Evolutionary conservation across 2,329 filamentous ascomycete species (phyloP).

Genomic region (Teratosphaeriaceae sp.): DNA sequence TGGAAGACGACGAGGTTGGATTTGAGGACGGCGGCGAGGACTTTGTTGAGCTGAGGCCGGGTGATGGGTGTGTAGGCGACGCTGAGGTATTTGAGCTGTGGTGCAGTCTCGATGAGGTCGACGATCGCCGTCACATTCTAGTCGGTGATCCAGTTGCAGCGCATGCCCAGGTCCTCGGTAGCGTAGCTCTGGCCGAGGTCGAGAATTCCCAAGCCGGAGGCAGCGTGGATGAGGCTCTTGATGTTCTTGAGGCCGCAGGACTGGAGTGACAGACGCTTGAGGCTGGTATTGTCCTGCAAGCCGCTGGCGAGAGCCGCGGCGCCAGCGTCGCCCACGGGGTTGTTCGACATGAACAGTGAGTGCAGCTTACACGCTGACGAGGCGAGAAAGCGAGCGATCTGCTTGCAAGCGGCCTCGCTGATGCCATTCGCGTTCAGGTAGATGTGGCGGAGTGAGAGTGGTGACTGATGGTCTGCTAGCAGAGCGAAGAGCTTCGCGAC

Average conservation of each 20-base stretch:
- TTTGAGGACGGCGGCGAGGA: constrained; percentile 27
- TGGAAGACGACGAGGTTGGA: constrained; percentile 34
- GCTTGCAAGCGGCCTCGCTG: constrained; percentile 16
- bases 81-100: constrained; percentile 37
- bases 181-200: constrained; percentile 43
- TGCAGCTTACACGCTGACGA: constrained; percentile 22
- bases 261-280: constrained; percentile 32
- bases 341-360: constrained; percentile 28
- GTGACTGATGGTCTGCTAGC: constrained; percentile 8
- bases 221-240: constrained; percentile 30
- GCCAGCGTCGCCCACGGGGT: constrained; percentile 25
- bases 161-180: constrained; percentile 40
- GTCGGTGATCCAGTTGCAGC: constrained; percentile 45
- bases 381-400: constrained; percentile 24
- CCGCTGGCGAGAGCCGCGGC: constrained; percentile 20
- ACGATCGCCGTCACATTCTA: constrained; percentile 29
- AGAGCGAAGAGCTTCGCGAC: constrained; percentile 39
- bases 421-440: constrained; percentile 31
- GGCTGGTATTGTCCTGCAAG: constrained; percentile 17
- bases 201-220: constrained; percentile 18
- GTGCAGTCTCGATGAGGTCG: constrained; percentile 28
- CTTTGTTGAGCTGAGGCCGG: constrained; percentile 21
- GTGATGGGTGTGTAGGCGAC: constrained; percentile 33
- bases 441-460: constrained; percentile 24
- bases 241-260: constrained; percentile 31